phyloP scores from a whole-genome alignment of 148 eudicot species.

The Chenopodium quinoa region DNA sequence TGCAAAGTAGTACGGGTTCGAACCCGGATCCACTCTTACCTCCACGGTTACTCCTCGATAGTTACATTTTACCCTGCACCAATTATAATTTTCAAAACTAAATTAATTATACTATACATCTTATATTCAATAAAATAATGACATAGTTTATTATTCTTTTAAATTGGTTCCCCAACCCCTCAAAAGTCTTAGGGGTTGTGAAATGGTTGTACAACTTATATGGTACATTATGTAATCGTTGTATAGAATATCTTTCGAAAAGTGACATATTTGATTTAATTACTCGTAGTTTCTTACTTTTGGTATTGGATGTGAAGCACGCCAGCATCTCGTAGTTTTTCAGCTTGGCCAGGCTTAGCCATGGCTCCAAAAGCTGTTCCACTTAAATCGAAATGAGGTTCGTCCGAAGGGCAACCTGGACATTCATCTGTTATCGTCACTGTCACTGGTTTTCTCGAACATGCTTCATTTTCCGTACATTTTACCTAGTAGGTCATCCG shows the following conservation, averaged over 20 bases:
- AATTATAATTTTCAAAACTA: neutral
- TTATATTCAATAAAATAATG: too few species aligned
- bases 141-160: too few species aligned
- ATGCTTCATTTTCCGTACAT: conserved; percentile 48
- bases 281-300: conserved; percentile 30
- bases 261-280: neutral
- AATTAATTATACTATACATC: neutral
- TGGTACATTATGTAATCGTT: neutral
- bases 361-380: conserved; percentile 78
- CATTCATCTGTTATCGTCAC: conserved; percentile 68
- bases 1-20: conserved; percentile 53
- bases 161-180: too few species aligned
- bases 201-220: too few species aligned
- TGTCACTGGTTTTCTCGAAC: conserved; percentile 63
- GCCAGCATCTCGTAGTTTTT: conserved; percentile 56
- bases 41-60: conserved; percentile 43
- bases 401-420: conserved; percentile 50
- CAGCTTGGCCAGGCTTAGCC: conserved; percentile 50
- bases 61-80: conserved; percentile 48
- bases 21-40: conserved; percentile 53
- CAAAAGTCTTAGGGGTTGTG: neutral
- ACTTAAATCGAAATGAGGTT: conserved; percentile 67
- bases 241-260: neutral
- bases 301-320: conserved; percentile 41
- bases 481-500: conserved; percentile 40